Percentiles rank a stretch among this genome's conserved stretches.
These are phyloP conservation scores for Erythrobasidium hasegawianum DNA, from an alignment of 1,284 basidiomycete species.

Conservation along the genomic window DNA sequence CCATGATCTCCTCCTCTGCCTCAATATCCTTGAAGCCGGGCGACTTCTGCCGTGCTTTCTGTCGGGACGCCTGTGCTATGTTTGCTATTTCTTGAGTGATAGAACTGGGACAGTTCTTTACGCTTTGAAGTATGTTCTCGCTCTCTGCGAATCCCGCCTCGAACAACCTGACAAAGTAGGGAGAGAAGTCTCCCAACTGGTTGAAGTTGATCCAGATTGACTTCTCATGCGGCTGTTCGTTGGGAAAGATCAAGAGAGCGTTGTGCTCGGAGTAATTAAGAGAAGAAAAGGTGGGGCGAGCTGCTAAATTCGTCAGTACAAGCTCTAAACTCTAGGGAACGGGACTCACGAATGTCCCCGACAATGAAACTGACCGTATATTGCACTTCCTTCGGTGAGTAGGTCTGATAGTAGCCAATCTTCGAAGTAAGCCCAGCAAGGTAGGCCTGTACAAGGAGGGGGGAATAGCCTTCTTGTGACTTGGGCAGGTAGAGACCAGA, in stretches of 20 bases:
- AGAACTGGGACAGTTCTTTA: not conserved
- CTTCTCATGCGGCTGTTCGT: not conserved
- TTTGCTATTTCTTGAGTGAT: not conserved
- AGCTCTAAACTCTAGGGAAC: too few species aligned
- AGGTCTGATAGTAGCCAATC: too few species aligned
- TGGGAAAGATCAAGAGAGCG: not conserved
- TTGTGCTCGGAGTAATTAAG: not conserved
- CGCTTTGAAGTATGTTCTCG: not conserved
- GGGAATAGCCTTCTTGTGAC: too few species aligned
- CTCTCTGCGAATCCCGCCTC: not conserved
- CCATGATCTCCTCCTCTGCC: not conserved
- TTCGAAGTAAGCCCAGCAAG: too few species aligned
- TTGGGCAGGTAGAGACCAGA: too few species aligned
- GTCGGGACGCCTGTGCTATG: not conserved
- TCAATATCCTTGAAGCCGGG: not conserved
- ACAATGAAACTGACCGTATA: too few species aligned
- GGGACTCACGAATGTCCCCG: too few species aligned
- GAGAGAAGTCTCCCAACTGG: not conserved
- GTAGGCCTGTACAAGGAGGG: too few species aligned
- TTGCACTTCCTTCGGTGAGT: too few species aligned
- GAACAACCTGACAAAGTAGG: constrained; percentile 1
- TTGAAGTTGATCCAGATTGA: not conserved
- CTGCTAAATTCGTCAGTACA: too few species aligned
- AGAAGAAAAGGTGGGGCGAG: too few species aligned
- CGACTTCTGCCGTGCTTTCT: too few species aligned